Evolutionary conservation across 768 basidiomycete species (phyloP), one percentile per base, ranked within the genome.

Genomic region (Psilocybe subaeruginosa): DNA sequence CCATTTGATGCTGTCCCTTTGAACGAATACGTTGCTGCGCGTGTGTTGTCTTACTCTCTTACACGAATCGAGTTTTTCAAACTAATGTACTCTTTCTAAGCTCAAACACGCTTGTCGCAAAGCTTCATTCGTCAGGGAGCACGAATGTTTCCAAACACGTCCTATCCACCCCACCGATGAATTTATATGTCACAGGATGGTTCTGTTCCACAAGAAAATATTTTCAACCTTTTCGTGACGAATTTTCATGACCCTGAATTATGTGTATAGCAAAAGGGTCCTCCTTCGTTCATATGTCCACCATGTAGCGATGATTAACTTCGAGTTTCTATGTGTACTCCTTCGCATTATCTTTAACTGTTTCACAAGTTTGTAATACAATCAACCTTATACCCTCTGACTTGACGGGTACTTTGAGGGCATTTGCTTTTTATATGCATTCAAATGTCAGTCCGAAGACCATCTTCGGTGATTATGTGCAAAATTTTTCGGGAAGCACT

Each of bases 1-100:
- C 72, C 87, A 2, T 96, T 97, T 74, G 90, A 94, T 54, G 93
- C 95, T 57, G 79, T 91, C 33, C 78, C 88, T 16, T 84, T 89
- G 68, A 77, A 81, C 60, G 82, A 87, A 68, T 97, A 97, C 74
- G 79, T 84, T 62, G 93, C 92, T 54, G 89, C 88, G 62, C 84
- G 95, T 95, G 74, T 76, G 92, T 75, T 63, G 67, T 69, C 56
- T 60, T 17, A 41, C 62, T 53, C 59, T 58, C 33, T 60, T 31
- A 54, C 43, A 55, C 19, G 35, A 56, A 46, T 19, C 23, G 2
- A 51, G 49, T 56, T 31, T 60, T 54, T 29, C 49, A 47, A 27
- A 60, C 61, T 66, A 61, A 58, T 66, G 29, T 48, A 29, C 51
- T 56, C n/a, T 65, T 62, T 23, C 47, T 46, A 48, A 85, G 83